Evolutionary conservation across 352 stramenopile genomes (phyloP).

Genomic region (Blastocystis sp.): DNA sequence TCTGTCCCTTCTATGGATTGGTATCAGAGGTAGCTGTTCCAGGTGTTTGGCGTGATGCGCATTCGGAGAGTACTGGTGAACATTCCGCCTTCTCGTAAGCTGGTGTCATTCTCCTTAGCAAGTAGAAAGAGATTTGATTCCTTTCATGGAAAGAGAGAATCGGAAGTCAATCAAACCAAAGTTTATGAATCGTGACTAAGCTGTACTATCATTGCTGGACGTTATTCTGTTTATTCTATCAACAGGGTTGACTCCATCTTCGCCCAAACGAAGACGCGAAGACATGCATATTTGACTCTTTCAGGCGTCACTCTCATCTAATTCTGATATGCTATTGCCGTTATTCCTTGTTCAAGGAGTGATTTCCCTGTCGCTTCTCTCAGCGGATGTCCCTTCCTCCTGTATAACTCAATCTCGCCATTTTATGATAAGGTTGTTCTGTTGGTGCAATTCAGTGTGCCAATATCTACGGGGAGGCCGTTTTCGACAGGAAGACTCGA

Average conservation of each 20-base stretch:
- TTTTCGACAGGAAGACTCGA: slow-evolving; percentile 7
- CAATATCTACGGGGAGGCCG: neutral
- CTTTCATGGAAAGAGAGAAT: slow-evolving; percentile 63
- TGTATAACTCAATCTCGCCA: neutral
- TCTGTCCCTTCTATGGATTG: neutral
- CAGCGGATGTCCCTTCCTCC: neutral
- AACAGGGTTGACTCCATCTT: slow-evolving; percentile 1
- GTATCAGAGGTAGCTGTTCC: neutral
- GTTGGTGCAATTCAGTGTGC: slow-evolving; percentile 54
- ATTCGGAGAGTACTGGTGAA: slow-evolving; percentile 9
- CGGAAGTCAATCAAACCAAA: slow-evolving; percentile 12
- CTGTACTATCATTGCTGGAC: slow-evolving; percentile 3
- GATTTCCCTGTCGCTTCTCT: neutral
- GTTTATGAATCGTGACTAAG: neutral
- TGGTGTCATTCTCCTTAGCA: neutral
- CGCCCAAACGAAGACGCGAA: slow-evolving; percentile 51
- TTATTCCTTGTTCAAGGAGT: slow-evolving; percentile 16
- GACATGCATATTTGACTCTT: neutral
- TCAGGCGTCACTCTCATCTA: neutral
- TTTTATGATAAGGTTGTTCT: slow-evolving; percentile 28
- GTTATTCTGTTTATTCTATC: neutral
- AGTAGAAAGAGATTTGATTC: slow-evolving; percentile 34
- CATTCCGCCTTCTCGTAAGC: slow-evolving; percentile 17
- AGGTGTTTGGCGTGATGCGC: slow-evolving; percentile 1
- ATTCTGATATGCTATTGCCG: slow-evolving; percentile 52